Percentiles rank a stretch among this genome's conserved stretches.
These are phyloP conservation scores for Yamadazyma taylorii DNA, from an alignment of 1,139 yeast genomes.

Conservation along the genomic window DNA sequence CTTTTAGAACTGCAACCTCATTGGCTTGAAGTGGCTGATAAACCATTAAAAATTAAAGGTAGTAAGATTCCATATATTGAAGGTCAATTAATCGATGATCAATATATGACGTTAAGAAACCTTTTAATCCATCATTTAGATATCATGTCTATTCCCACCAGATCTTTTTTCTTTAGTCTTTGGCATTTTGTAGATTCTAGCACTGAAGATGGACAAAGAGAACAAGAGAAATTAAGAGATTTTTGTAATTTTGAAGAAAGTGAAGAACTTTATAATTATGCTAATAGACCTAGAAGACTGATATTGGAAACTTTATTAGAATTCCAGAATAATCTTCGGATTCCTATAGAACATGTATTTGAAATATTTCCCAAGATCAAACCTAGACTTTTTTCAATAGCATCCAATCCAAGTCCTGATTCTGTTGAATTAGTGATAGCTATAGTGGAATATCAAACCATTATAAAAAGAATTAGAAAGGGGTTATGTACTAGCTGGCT, in stretches of 20 bases:
- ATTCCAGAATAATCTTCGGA: constrained; percentile 62
- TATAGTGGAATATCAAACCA: constrained; percentile 82
- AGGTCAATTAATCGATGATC: constrained; percentile 59
- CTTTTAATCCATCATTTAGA: constrained; percentile 81
- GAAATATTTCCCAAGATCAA: constrained; percentile 78
- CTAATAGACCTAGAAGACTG: constrained; percentile 87
- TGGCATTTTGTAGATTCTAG: constrained; percentile 73
- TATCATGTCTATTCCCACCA: constrained; percentile 75
- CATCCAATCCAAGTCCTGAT: constrained; percentile 32
- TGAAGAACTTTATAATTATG: constrained; percentile 84
- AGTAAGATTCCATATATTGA: constrained; percentile 35
- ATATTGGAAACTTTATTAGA: constrained; percentile 81
- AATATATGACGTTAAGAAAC: constrained; percentile 59
- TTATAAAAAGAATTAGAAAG: constrained; percentile 67
- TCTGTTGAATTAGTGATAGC: constrained; percentile 71
- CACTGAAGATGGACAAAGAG: constrained; percentile 51
- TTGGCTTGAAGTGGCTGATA: constrained; percentile 73
- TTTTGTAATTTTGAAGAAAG: constrained; percentile 71
- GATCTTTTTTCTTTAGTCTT: constrained; percentile 69
- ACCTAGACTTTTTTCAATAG: constrained; percentile 63
- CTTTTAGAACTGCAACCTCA: constrained; percentile 65
- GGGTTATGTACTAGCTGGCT: constrained; percentile 89
- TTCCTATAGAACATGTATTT: constrained; percentile 72
- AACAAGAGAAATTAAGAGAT: constrained; percentile 71
- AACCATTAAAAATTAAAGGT: constrained; percentile 38